phyloP scores from a whole-genome alignment of 495 filamentous ascomycete species.

The Tuber umbilicatum region DNA sequence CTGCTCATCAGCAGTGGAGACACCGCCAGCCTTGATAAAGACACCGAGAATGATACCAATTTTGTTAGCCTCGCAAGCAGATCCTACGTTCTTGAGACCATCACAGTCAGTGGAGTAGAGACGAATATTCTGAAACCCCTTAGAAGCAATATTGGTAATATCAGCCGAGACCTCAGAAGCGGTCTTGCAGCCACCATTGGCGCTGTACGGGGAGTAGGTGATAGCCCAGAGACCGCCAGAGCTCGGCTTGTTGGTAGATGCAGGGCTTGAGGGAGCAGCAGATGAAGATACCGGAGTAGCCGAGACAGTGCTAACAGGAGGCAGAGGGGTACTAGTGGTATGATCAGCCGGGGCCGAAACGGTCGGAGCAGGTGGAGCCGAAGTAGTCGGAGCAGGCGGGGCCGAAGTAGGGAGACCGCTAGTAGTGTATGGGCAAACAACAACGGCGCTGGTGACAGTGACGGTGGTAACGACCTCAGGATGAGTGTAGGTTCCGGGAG shows the following conservation, averaged over 20 bases:
- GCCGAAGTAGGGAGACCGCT: conserved; percentile 38
- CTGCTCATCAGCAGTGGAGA: conserved; percentile 56
- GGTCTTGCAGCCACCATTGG: conserved; percentile 60
- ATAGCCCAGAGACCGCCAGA: conserved; percentile 63
- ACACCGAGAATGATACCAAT: conserved; percentile 78
- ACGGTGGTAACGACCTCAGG: conserved; percentile 60
- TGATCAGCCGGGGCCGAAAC: conserved; percentile 24
- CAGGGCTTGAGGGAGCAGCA: conserved; percentile 19
- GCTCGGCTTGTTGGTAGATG: conserved; percentile 13
- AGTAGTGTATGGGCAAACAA: conserved; percentile 64
- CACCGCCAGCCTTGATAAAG: conserved; percentile 63
- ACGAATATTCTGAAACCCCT: conserved; percentile 76
- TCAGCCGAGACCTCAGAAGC: conserved; percentile 56
- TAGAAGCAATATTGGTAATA: conserved; percentile 59
- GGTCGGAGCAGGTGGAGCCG: conserved; percentile 19
- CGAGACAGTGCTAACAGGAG: conserved; percentile 15
- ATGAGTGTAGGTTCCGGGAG: conserved; percentile 68
- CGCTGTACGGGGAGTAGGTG: conserved; percentile 78
- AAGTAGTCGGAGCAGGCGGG: conserved; percentile 30
- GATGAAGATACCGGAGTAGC: no score
- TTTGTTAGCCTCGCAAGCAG: conserved; percentile 54
- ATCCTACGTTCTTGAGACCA: conserved; percentile 66
- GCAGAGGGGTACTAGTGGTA: conserved; percentile 15
- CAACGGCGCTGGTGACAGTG: conserved; percentile 60
- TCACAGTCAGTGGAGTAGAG: conserved; percentile 90